A percentile compares a stretch with the other conserved stretches of the same genome.
Evolutionary conservation across 1,284 basidiomycete genomes (phyloP).

Genomic region (Cystobasidiaceae sp.): DNA sequence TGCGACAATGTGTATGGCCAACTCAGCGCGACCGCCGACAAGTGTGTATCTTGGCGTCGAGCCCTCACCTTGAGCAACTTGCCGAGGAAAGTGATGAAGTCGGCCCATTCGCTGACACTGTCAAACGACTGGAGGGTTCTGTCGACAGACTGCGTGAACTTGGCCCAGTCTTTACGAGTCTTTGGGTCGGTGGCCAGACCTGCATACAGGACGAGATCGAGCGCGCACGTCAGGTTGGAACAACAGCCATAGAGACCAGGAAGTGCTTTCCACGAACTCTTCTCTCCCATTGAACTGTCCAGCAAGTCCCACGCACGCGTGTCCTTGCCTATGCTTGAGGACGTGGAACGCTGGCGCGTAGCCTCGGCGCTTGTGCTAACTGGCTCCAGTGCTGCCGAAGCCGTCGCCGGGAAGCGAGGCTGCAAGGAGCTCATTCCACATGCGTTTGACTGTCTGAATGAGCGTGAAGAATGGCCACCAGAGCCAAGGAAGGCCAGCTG

Average conservation of each 20-base stretch:
- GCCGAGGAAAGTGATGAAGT: slow-evolving; percentile 96
- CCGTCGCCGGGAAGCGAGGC: slow-evolving; percentile 6
- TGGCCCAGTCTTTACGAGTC: slow-evolving; percentile 61
- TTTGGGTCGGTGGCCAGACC: slow-evolving; percentile 27
- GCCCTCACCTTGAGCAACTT: slow-evolving; percentile 78
- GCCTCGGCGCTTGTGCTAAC: slow-evolving; percentile 11
- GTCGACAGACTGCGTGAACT: slow-evolving; percentile 86
- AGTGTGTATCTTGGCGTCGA: neutral
- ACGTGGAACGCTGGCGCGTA: slow-evolving; percentile 18
- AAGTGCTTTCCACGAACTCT: neutral
- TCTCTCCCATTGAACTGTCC: slow-evolving; percentile 24
- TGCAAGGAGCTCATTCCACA: no score
- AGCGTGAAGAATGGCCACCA: no score
- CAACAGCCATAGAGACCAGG: neutral
- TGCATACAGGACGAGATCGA: neutral
- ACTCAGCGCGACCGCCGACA: neutral
- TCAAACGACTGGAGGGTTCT: slow-evolving; percentile 89
- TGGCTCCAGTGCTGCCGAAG: slow-evolving; percentile 8
- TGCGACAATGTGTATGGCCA: slow-evolving; percentile 45
- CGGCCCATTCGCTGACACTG: slow-evolving; percentile 97
- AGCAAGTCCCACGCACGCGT: slow-evolving; percentile 21
- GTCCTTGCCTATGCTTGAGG: slow-evolving; percentile 8
- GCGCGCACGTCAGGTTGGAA: neutral
- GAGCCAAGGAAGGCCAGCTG: no score
- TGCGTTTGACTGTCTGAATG: no score